Conservation (phyloP, 495 filamentous ascomycete genomes). For the Parathielavia hyrcaniae region DNA sequence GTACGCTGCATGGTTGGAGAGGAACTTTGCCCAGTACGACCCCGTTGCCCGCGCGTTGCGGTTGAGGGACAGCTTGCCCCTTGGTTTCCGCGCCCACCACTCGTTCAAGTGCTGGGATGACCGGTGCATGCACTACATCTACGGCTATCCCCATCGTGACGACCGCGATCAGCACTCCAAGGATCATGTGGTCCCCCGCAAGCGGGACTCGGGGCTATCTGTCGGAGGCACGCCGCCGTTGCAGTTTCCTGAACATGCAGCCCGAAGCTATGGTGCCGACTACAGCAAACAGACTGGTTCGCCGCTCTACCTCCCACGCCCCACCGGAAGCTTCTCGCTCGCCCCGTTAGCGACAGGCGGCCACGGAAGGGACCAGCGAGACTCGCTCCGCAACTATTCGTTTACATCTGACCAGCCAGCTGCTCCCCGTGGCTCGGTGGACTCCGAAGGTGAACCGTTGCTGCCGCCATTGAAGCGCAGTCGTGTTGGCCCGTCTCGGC, state of each 20-base stretch:
- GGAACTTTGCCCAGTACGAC: conserved; percentile 42
- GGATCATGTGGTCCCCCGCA: conserved; percentile 37
- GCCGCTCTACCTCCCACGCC: conserved; percentile 37
- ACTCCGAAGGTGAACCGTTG: conserved; percentile 46
- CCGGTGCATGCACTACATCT: conserved; percentile 47
- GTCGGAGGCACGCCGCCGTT: conserved; percentile 35
- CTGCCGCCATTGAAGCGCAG: conserved; percentile 46
- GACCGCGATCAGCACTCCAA: conserved; percentile 44
- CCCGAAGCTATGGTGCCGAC: conserved; percentile 30
- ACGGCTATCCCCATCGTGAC: conserved; percentile 42
- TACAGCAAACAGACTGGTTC: conserved; percentile 32
- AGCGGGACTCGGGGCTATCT: conserved; percentile 43
- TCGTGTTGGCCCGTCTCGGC: conserved; percentile 42
- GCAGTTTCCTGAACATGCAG: conserved; percentile 34
- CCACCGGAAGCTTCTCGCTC: conserved; percentile 34
- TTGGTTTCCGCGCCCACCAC: conserved; percentile 35
- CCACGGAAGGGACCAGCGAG: conserved; percentile 40
- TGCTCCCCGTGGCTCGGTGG: conserved; percentile 38
- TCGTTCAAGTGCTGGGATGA: conserved; percentile 49
- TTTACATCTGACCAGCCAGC: conserved; percentile 38
- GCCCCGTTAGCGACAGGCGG: conserved; percentile 35
- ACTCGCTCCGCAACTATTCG: conserved; percentile 40
- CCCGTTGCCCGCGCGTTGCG: conserved; percentile 39
- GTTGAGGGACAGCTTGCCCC: conserved; percentile 38
- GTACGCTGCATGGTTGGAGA: conserved; percentile 43